These are phyloP conservation scores for Torulaspora indica DNA, from an alignment of 805 yeast species.

Conservation along the genomic window DNA sequence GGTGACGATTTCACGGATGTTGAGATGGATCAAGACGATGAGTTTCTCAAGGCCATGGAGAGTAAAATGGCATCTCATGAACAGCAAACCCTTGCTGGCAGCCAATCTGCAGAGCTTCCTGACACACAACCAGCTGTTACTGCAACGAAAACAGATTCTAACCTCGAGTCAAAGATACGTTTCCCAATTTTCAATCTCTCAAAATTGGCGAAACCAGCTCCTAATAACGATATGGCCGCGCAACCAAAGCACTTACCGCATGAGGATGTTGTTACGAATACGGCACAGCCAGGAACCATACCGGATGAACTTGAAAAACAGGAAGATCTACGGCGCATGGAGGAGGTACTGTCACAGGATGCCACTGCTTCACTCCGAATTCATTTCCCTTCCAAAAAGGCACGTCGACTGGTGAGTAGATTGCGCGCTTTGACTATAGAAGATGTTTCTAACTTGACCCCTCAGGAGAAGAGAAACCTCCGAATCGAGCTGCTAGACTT, in stretches of 20 bases:
- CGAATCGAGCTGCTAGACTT: slow-evolving; percentile 26
- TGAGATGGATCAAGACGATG: slow-evolving; percentile 6
- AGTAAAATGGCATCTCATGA: background rate
- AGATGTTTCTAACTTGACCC: slow-evolving; percentile 15
- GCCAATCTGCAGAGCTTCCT: background rate
- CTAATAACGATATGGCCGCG: background rate
- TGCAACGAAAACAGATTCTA: background rate
- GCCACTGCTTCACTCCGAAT: slow-evolving; percentile 15
- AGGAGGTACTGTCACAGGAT: slow-evolving; percentile 10
- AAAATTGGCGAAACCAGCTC: slow-evolving; percentile 4
- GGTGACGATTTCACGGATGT: slow-evolving; percentile 12
- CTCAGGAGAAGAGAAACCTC: slow-evolving; percentile 24
- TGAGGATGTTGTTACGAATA: background rate
- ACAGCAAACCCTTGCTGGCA: background rate
- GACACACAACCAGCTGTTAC: background rate
- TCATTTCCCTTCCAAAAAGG: slow-evolving; percentile 22
- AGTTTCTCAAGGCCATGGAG: slow-evolving; percentile 7
- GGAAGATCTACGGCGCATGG: background rate
- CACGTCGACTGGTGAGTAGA: slow-evolving; percentile 19
- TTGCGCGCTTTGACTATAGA: slow-evolving; percentile 17
- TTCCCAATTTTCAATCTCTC: slow-evolving; percentile 25
- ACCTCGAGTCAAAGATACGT: slow-evolving; percentile 9
- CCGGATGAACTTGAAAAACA: background rate
- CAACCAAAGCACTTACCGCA: background rate
- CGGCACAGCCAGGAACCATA: background rate